Conservation (phyloP, 805 yeast genomes). For the Naumovozyma castellii region DNA sequence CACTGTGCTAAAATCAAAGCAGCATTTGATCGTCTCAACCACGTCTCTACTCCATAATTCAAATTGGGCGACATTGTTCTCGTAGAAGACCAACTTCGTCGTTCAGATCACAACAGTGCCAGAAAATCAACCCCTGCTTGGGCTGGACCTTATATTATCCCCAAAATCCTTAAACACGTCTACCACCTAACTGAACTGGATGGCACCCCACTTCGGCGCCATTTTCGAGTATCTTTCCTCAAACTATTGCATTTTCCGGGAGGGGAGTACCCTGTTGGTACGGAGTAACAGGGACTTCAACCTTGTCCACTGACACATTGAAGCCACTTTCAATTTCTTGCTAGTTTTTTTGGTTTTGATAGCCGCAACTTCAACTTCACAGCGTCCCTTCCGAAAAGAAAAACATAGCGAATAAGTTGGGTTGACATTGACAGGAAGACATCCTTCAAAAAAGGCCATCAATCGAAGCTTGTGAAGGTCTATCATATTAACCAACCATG, state of each 20-base stretch:
- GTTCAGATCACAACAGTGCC: background rate
- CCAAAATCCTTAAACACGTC: background rate
- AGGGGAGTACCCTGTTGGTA: background rate
- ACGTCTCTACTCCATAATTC: background rate
- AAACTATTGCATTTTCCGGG: background rate
- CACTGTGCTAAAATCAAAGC: background rate
- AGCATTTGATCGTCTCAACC: background rate
- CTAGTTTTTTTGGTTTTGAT: too few species aligned
- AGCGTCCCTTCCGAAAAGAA: too few species aligned
- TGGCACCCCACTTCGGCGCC: background rate
- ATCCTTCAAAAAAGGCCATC: too few species aligned
- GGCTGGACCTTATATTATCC: background rate
- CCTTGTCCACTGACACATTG: too few species aligned
- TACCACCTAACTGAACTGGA: background rate
- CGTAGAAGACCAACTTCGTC: background rate
- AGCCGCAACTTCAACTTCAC: too few species aligned
- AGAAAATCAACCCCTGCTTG: background rate
- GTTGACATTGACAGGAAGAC: too few species aligned
- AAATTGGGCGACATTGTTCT: background rate
- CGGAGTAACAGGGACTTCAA: too few species aligned
- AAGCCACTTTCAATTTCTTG: too few species aligned
- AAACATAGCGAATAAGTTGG: too few species aligned
- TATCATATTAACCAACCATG: too few species aligned
- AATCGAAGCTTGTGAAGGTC: too few species aligned
- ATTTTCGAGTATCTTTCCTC: background rate